Evolutionary conservation across 495 filamentous ascomycete genomes (phyloP), one percentile per base, ranked within the genome.

Genomic region (Penicillium simplicissimum): DNA sequence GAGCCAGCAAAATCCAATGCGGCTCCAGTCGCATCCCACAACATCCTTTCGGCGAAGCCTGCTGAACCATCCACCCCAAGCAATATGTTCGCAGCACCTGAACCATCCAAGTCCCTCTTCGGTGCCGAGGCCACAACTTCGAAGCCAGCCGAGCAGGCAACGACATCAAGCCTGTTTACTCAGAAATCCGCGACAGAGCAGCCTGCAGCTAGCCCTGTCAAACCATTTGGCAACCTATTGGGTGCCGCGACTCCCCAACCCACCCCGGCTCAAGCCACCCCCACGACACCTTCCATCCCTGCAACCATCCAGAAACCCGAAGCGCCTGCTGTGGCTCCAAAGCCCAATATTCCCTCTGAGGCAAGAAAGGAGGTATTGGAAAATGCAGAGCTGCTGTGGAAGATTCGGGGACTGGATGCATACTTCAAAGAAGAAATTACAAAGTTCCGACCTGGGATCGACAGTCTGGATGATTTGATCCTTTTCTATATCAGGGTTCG

Each of bases 401-500:
- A 70, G 35, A 19, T 79, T 10, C 68, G 70, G 21, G 58, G 66
- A 9, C 38, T 80, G 48, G 76, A 78, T 53, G 59, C 66, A 23
- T 60, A 57, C 35, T 80, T 79, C 67, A 71, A 74, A 40, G 63
- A 64, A 3, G 56, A 74, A 28, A 40, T 81, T 17, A 51, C 64
- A 14, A 58, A 64, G 6, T 58, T 67, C n/a, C 60, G 77, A 52
- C 74, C 75, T 25, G 57, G 60, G 8, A 69, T 25, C 1, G 57
- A 75, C 40, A 55, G 62, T 25, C 75, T 79, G 33, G 77, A 79
- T 59, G 52, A 60, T 13, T 25, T 74, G 42, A 56, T 81, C 17
- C 52, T 72, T 8, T 71, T 70, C 25, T 81, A 79, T 37, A 55
- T 74, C 62, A 70, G 68, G 37, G 63, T 75, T 36, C 75, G 78